A percentile compares a stretch with the other conserved stretches of the same genome.
Evolutionary conservation across 2,329 filamentous ascomycete genomes (phyloP).

Genomic region (Celoporthe dispersa): DNA sequence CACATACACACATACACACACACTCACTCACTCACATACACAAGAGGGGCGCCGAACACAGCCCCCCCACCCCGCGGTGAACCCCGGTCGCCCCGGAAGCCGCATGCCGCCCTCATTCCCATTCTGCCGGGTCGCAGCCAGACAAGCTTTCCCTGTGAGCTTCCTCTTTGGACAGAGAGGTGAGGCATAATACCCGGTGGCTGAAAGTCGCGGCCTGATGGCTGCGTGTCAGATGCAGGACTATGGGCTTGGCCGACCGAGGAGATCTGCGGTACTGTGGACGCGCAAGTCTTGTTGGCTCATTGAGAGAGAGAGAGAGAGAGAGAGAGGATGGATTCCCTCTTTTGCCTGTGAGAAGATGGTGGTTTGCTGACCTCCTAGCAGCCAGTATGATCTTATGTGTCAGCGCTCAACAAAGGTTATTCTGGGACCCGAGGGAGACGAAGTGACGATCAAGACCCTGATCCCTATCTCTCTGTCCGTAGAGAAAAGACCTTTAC

Average conservation of each 20-base stretch:
- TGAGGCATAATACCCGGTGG: neutral
- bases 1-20: no score
- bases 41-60: neutral
- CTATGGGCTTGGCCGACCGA: neutral
- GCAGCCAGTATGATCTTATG: no score
- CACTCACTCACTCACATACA: neutral
- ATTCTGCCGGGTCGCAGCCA: neutral
- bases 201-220: neutral
- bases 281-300: no score
- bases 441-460: neutral
- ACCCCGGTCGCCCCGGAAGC: neutral
- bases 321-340: no score
- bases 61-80: neutral
- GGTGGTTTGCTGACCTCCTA: no score
- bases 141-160: neutral
- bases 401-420: no score
- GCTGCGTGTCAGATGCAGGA: conserved; percentile 1
- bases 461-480: no score
- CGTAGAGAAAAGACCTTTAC: neutral
- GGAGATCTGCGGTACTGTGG: neutral
- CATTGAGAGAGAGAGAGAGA: no score
- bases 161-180: neutral
- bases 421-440: neutral
- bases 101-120: neutral
- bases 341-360: no score